Base-by-base conservation (phyloP, 257 asterid species). In the Prunella vulgaris region DNA sequence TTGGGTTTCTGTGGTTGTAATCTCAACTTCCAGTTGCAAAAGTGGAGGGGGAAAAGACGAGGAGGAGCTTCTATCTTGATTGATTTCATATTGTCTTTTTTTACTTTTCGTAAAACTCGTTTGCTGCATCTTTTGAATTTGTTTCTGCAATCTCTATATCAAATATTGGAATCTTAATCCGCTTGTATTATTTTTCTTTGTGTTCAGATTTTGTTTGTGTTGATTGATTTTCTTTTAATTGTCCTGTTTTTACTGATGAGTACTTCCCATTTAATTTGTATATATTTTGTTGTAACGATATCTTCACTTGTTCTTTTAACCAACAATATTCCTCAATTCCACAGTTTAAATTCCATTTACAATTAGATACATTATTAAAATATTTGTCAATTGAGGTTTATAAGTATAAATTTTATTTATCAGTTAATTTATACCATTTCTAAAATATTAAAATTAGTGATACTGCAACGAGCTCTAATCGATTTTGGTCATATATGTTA, bases 11-110 rank as follows among this genome's bases (percentile, higher is more conserved):
- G 37, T 54, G 65, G 66, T 73, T 75, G 79, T 75, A 68, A 27
- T 69, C 76, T 77, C 80, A 74, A 74, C 83, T 78, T 38, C 81
- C 81, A 68, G 58, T 74, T 59, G 69, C 63, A 32, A 60, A 68
- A 24, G 51, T 46, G 53, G 53, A 46, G 53, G 53, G 53, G 53
- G 15, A 46, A 46, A 46, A n/a, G n/a, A n/a, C n/a, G n/a, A n/a
- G n/a, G 53, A n/a, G 53, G 53, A n/a, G 53, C 53, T 42, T 2
- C 20, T 44, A 5, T 46, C 9, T 46, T 46, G 53, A 46, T 46
- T 46, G 53, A n/a, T 46, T 46, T n/a, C 15, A 14, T 46, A 2
- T 46, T n/a, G n/a, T n/a, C n/a, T 7, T 10, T 33, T 25, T 53
- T 17, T 52, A 53, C 60, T 33, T n/a, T 68, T 51, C 38, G 64